Base-by-base conservation (phyloP, 2,329 filamentous ascomycete species). In the Dichotomopilus funicola region DNA sequence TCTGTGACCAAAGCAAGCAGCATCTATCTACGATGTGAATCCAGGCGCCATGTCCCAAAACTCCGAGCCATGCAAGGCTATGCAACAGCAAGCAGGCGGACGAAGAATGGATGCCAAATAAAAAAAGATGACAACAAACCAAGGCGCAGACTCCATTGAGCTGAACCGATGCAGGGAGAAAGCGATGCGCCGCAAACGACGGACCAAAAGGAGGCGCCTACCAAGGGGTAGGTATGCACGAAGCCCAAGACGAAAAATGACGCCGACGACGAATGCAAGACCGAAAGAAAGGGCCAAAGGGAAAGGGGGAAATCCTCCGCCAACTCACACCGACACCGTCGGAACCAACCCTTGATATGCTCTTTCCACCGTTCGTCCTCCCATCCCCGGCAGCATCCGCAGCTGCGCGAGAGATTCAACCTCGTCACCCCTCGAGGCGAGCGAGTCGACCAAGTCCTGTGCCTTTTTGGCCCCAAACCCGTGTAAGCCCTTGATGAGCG, bases 401-500 rank as follows among this genome's bases (percentile, higher is more conserved):
- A 85, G 66, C 66, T 85, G 75, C 40, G 71, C 71, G 59, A 85
- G 63, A 13, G 68, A 77, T 61, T 70, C 71, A 38, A 85, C 75
- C 52, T 63, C 66, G 36, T 65, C 65, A 7, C 66, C 67, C 57
- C 73, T 70, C 19, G 75, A 63, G 45, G 77, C 76, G n/a, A 85
- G 66, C 59, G 78, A 78, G 49, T 81, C 78, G 5, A 85, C 76
- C 37, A 85, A 67, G 60, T 83, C 81, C 43, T 75, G 72, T 0
- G 87, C 87, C 68, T 85, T 87, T 73, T 89, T 90, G 1, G 82
- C 76, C 0, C 87, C 88, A 9, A 91, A 84, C 1, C 87, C 87
- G 41, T 83, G 82, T 1, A 91, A 75, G 3, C 80, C 72, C 64
- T 79, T 80, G 69, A 91, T 90, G 65, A 80, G 75, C 11, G 73